A percentile compares a stretch with the other conserved stretches of the same genome.
Conservation (phyloP, 768 basidiomycete species). For the Amanita subjunquillea region DNA sequence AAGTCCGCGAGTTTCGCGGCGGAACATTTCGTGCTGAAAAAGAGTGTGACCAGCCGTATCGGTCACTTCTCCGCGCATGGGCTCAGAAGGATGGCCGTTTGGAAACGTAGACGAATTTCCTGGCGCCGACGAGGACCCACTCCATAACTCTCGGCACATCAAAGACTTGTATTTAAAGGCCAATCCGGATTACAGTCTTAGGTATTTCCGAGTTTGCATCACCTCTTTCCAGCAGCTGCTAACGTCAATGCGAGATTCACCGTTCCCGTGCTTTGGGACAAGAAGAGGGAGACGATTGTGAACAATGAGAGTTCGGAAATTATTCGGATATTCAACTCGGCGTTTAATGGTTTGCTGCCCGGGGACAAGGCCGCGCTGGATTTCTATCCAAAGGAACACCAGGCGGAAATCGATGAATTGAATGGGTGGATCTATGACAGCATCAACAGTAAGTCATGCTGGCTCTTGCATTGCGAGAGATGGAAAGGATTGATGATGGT, state of each 20-base stretch:
- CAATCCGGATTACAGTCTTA: conserved; percentile 60
- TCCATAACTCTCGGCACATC: conserved; percentile 60
- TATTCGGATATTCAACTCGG: conserved; percentile 85
- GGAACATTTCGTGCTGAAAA: background rate
- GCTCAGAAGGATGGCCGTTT: conserved; percentile 80
- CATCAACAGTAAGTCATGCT: conserved; percentile 58
- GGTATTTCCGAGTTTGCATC: conserved; percentile 22
- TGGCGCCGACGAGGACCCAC: conserved; percentile 64
- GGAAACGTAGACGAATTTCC: conserved; percentile 58
- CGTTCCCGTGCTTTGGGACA: conserved; percentile 91
- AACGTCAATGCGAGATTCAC: conserved; percentile 46
- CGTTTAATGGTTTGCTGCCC: conserved; percentile 67
- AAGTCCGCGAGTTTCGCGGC: conserved; percentile 16
- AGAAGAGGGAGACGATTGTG: conserved; percentile 76
- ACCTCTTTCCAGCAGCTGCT: background rate
- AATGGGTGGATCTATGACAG: conserved; percentile 83
- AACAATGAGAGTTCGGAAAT: conserved; percentile 96
- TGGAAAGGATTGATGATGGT: background rate
- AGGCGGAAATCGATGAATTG: conserved; percentile 69
- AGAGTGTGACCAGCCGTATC: conserved; percentile 46
- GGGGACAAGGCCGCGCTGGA: conserved; percentile 56
- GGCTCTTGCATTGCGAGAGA: background rate
- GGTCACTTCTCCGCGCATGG: conserved; percentile 82
- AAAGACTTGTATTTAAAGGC: conserved; percentile 80
- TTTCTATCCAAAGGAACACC: conserved; percentile 67